Base-by-base conservation (phyloP, 768 basidiomycete species). In the Russula vinacea region DNA sequence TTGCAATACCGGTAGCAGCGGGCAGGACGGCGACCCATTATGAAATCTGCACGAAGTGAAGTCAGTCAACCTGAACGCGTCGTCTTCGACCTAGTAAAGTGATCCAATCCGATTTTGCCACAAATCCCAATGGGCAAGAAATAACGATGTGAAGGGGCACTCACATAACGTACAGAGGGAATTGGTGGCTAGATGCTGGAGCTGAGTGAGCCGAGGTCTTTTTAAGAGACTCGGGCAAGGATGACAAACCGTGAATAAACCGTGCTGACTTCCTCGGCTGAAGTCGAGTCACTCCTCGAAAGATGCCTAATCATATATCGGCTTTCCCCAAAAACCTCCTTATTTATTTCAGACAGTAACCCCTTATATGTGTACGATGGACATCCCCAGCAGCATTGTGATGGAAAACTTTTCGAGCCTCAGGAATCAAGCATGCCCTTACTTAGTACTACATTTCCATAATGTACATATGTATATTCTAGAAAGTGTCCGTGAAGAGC, bases 1-100 rank as follows among this genome's bases (percentile, higher is more conserved):
- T 98, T 98, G 86, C 94, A 98, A 83, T 98, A 98, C 71, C 94
- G 89, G 82, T 96, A 96, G 86, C 94, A 97, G 73, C 92, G 89
- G 79, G 94, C 93, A 69, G 94, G 94, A 83, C 94, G 92, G 77
- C 94, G 92, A 84, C 94, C 94, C 94, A 97, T 97, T 56, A 35
- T 56, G 29, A 29, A 56, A 56, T 65, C 60, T 61, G 44, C 2
- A 56, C 40, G 3, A 56, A n/a, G n/a, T n/a, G n/a, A 24, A 26
- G 19, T 56, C 33, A 29, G 62, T 63, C 16, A 52, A 29, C n/a
- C n/a, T n/a, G 39, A 14, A 10, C n/a, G 35, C 40, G 49, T 56
- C 59, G 61, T 65, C 64, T 26, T 52, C 13, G n/a, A 14, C 32
- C 35, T 14, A 32, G 19, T 4, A 17, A 17, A 13, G 40, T 11